phyloP scores from a whole-genome alignment of 192 early-diverging fungal genomes.

The Backusella psychrophila region DNA sequence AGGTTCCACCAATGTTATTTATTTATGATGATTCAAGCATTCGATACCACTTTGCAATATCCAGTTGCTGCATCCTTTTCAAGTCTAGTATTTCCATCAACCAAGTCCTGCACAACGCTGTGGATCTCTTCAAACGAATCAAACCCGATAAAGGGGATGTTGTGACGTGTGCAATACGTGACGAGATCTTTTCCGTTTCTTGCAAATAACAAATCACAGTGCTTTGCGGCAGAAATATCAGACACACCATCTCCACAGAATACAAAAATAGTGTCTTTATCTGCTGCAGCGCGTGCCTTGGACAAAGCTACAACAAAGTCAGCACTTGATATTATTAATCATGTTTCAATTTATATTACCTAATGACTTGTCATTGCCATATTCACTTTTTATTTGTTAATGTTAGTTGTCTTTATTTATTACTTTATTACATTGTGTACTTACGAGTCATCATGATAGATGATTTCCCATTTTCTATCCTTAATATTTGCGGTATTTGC shows the following conservation, averaged over 20 bases:
- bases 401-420: neutral
- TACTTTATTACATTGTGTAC: neutral
- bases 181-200: constrained; percentile 68
- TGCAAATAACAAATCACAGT: constrained; percentile 76
- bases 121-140: constrained; percentile 53
- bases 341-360: constrained; percentile 16
- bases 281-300: constrained; percentile 22
- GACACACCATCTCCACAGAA: constrained; percentile 82
- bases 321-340: neutral
- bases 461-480: constrained; percentile 56
- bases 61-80: constrained; percentile 29
- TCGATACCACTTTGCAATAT: constrained; percentile 20
- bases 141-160: constrained; percentile 54
- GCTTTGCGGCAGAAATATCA: constrained; percentile 70
- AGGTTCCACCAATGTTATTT: too few species aligned
- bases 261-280: constrained; percentile 44
- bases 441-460: constrained; percentile 60
- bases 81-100: constrained; percentile 10
- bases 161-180: constrained; percentile 60
- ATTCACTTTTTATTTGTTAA: constrained; percentile 26
- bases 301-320: constrained; percentile 15
- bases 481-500: constrained; percentile 53
- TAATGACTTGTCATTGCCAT: constrained; percentile 66
- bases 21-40: neutral
- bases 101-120: constrained; percentile 24